Base-by-base conservation (phyloP, 2,329 filamentous ascomycete species). In the Aspergillus pseudoterreus region DNA sequence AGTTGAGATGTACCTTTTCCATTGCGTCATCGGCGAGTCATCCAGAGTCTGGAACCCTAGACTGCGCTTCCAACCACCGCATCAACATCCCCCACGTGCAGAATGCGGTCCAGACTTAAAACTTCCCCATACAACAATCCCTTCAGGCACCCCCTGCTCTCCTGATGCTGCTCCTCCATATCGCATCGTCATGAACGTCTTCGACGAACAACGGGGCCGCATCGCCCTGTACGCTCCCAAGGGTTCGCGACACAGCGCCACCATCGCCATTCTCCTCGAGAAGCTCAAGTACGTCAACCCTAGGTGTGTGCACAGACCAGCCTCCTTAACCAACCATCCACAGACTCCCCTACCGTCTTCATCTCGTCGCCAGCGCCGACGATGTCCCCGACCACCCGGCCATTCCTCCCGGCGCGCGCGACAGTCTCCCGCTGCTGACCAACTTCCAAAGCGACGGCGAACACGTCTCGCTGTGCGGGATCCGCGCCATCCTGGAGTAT, bases 151-250 rank as follows among this genome's bases (percentile, higher is more conserved):
- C 14, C n/a, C 35, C 4, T 2, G 1, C 35, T 1, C 35, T 14
- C 27, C 8, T 22, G 8, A 30, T 11, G 10, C 14, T 11, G 10
- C 14, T 38, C 35, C 14, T 38, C 35, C 14, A 15, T 6, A 35
- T 15, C 15, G 35, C 15, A 38, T 38, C 35, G 14, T 19, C n/a
- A 53, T 53, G 51, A 53, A 53, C n/a, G 48, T 53, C 21, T 53
- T 53, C n/a, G 6, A 51, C 21, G 51, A 53, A 11, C 43, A 51
- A 12, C 21, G 38, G 17, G 48, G 44, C 22, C 32, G 21, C 6
- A 53, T 53, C 43, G 24, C 51, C 22, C 51, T 53, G 1, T 53
- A 47, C 41, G 32, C 48, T 15, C 21, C 39, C 12, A 15, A 24
- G 8, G 44, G 48, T 6, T 17, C 44, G 9, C 49, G 39, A 42